A percentile compares a stretch with the other conserved stretches of the same genome.
These are phyloP conservation scores for Suillus bovinus DNA, from an alignment of 768 basidiomycete genomes.

Conservation along the genomic window DNA sequence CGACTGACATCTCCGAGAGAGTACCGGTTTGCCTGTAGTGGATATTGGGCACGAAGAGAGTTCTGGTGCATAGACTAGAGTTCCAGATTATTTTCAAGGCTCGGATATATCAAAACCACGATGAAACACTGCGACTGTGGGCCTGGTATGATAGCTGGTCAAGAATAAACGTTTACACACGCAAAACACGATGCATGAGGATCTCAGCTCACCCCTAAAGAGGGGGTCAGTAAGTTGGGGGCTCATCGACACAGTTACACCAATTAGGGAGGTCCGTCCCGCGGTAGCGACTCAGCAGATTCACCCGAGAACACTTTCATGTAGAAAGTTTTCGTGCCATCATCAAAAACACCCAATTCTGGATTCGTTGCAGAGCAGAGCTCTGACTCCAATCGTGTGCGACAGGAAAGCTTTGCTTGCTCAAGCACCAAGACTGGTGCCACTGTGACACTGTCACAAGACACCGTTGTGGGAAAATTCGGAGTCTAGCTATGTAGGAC, in stretches of 20 bases:
- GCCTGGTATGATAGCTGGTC: neutral
- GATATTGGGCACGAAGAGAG: neutral
- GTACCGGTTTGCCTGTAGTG: neutral
- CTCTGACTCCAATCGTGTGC: too few species aligned
- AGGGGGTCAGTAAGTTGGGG: neutral
- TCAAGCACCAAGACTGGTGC: too few species aligned
- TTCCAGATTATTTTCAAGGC: neutral
- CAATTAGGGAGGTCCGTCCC: neutral
- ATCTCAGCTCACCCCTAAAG: neutral
- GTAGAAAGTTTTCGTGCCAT: too few species aligned
- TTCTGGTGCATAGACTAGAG: neutral
- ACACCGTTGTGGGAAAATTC: too few species aligned
- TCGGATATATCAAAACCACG: neutral
- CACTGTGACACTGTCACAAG: too few species aligned
- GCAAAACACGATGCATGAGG: neutral
- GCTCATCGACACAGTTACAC: neutral
- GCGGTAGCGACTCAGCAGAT: neutral
- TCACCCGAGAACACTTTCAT: too few species aligned
- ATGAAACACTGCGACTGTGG: neutral
- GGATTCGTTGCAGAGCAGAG: too few species aligned
- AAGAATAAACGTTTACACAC: neutral
- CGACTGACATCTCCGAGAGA: conserved; percentile 1
- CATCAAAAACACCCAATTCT: too few species aligned
- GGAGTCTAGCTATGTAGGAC: too few species aligned
- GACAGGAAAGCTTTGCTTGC: too few species aligned